Conservation (phyloP, 2,329 filamentous ascomycete genomes). For the Ophioceras dolichostomum region DNA sequence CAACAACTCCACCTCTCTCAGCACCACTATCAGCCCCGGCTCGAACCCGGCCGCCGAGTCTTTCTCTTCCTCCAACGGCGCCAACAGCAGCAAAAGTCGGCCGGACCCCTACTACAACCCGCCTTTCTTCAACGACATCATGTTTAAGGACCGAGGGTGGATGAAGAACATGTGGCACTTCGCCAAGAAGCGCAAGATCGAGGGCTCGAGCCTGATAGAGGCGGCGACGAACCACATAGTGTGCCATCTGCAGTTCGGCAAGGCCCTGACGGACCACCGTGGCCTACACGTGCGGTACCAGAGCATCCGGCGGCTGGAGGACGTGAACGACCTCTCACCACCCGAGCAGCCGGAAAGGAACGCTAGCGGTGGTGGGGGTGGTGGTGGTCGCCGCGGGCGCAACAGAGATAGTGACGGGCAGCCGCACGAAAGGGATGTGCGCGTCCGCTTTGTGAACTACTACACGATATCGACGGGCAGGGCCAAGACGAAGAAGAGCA, state of each 20-base stretch:
- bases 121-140: slow-evolving; percentile 61
- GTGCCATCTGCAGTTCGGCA: slow-evolving; percentile 74
- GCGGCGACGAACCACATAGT: slow-evolving; percentile 63
- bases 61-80: slow-evolving; percentile 5
- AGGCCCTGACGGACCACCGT: slow-evolving; percentile 64
- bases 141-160: slow-evolving; percentile 55
- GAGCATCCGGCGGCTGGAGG: slow-evolving; percentile 58
- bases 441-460: slow-evolving; percentile 77
- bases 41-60: background rate
- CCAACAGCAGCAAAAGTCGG: slow-evolving; percentile 8
- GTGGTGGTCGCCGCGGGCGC: no score
- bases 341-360: background rate
- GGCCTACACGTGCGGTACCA: slow-evolving; percentile 60
- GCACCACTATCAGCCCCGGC: background rate
- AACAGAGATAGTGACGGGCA: no score
- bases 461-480: slow-evolving; percentile 76
- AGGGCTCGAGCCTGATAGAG: slow-evolving; percentile 44
- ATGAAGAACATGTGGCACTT: slow-evolving; percentile 62
- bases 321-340: slow-evolving; percentile 42
- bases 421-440: slow-evolving; percentile 27
- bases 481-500: slow-evolving; percentile 35
- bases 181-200: slow-evolving; percentile 62
- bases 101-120: slow-evolving; percentile 61
- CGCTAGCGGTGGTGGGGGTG: background rate
- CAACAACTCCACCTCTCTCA: background rate